Base-by-base conservation (phyloP, 2,329 filamentous ascomycete genomes). In the Dothistroma pini region DNA sequence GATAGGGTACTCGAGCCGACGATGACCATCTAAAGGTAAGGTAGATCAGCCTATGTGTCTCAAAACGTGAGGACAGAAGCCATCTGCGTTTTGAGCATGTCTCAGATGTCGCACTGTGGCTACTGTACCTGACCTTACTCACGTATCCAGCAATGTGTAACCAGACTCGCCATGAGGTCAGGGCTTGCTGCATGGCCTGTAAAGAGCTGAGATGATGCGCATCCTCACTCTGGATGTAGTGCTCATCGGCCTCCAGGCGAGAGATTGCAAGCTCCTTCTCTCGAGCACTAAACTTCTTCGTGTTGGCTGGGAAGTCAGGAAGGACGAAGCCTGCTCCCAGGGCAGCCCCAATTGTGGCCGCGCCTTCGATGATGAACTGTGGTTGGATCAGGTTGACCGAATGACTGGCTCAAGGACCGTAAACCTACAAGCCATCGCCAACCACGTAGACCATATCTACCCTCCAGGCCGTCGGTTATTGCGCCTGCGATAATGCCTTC, bases 1-100 rank as follows among this genome's bases (percentile, higher is more conserved):
- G 78, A 79, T 14, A 83, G 74, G 0, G 82, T 83, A 1, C 77
- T 79, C 1, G 80, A 79, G 2, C 82, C 80, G 47, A 77, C 76
- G 52, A 79, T 78, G 50, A 81, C 77, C 75, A 83, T 81, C n/a
- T n/a, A n/a, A n/a, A n/a, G n/a, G n/a, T n/a, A n/a, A n/a, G n/a
- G n/a, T n/a, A n/a, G n/a, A n/a, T n/a, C n/a, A n/a, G n/a, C n/a
- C n/a, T n/a, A n/a, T n/a, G n/a, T n/a, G n/a, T n/a, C n/a, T n/a
- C n/a, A n/a, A n/a, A n/a, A n/a, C n/a, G n/a, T n/a, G n/a, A n/a
- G n/a, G n/a, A n/a, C n/a, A n/a, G n/a, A n/a, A n/a, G n/a, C n/a
- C n/a, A n/a, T n/a, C n/a, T n/a, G n/a, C n/a, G n/a, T n/a, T n/a
- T n/a, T n/a, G n/a, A n/a, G n/a, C n/a, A n/a, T n/a, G n/a, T n/a